These are phyloP conservation scores for Colletotrichum endophyticum DNA, from an alignment of 2,329 filamentous ascomycete species.

Conservation along the genomic window DNA sequence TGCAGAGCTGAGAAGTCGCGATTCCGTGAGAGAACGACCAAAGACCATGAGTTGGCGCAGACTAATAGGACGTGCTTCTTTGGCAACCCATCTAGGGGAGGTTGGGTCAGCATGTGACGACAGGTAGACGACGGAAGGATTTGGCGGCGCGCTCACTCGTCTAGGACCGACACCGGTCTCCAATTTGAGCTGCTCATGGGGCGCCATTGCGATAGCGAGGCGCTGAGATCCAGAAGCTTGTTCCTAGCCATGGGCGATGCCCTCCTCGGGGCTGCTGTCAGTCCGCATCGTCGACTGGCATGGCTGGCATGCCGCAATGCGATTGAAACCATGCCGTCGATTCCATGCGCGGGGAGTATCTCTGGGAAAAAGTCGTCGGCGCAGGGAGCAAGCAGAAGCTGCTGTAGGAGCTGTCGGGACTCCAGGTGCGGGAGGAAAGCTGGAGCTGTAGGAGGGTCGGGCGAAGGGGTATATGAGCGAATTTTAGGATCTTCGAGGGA, in stretches of 20 bases:
- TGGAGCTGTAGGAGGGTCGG: background rate
- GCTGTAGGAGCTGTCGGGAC: background rate
- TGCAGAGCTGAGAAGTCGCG: conserved; percentile 87
- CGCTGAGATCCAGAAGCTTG: conserved; percentile 1
- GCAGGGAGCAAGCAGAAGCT: background rate
- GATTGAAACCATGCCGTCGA: conserved; percentile 48
- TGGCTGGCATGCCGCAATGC: conserved; percentile 51
- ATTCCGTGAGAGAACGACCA: conserved; percentile 89
- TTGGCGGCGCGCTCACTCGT: conserved; percentile 69
- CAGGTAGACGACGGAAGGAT: background rate
- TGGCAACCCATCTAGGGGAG: conserved; percentile 80
- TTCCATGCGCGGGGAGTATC: conserved; percentile 34
- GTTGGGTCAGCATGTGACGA: conserved; percentile 19
- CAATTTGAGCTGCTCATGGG: conserved; percentile 50
- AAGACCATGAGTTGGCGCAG: conserved; percentile 97
- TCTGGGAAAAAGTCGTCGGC: background rate
- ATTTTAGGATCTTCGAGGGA: background rate
- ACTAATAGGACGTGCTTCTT: conserved; percentile 93
- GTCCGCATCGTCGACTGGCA: conserved; percentile 45
- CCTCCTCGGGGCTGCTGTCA: conserved; percentile 24
- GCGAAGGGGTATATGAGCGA: conserved; percentile 6
- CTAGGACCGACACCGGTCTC: conserved; percentile 67
- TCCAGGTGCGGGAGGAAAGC: background rate
- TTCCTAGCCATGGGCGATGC: background rate
- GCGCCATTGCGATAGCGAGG: conserved; percentile 26